These are phyloP conservation scores for Cryptosporidium sp. DNA, from an alignment of 169 alveolate genomes.

Conservation along the genomic window DNA sequence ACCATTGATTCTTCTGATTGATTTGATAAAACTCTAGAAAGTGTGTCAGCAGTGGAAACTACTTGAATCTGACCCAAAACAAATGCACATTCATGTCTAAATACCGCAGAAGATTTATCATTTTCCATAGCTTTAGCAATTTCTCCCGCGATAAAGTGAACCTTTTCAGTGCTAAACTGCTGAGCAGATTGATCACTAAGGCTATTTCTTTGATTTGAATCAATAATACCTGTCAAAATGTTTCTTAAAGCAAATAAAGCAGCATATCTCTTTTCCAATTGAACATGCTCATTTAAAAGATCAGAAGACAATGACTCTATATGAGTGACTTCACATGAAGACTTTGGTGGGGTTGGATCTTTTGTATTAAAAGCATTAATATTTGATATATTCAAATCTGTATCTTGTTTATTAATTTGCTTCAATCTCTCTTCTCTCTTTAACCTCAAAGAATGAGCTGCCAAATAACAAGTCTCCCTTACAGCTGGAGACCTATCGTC, in stretches of 20 bases:
- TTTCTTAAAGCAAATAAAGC: conserved; percentile 85
- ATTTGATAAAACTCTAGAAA: conserved; percentile 80
- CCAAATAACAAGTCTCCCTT: conserved; percentile 75
- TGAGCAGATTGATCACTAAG: conserved; percentile 6
- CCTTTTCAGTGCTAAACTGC: not conserved
- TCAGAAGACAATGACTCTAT: conserved; percentile 45
- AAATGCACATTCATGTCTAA: conserved; percentile 92
- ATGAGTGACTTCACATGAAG: conserved; percentile 27
- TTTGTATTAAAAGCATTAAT: conserved; percentile 77
- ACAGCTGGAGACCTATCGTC: conserved; percentile 80
- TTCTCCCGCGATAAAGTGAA: conserved; percentile 43
- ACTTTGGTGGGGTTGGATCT: conserved; percentile 78
- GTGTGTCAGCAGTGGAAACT: conserved; percentile 79
- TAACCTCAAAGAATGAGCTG: conserved; percentile 73
- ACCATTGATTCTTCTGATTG: conserved; percentile 88
- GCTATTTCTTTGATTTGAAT: conserved; percentile 57
- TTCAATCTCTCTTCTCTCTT: conserved; percentile 73
- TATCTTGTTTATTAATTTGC: conserved; percentile 51
- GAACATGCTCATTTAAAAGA: conserved; percentile 65
- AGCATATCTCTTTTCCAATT: conserved; percentile 77
- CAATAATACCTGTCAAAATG: conserved; percentile 70
- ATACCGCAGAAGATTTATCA: conserved; percentile 87
- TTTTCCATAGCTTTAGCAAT: conserved; percentile 85
- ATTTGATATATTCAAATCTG: conserved; percentile 65
- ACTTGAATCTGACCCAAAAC: conserved; percentile 91